Percentiles rank a stretch among this genome's conserved stretches.
Conservation (phyloP, 257 asterid genomes). For the Nicotiana tabacum region DNA sequence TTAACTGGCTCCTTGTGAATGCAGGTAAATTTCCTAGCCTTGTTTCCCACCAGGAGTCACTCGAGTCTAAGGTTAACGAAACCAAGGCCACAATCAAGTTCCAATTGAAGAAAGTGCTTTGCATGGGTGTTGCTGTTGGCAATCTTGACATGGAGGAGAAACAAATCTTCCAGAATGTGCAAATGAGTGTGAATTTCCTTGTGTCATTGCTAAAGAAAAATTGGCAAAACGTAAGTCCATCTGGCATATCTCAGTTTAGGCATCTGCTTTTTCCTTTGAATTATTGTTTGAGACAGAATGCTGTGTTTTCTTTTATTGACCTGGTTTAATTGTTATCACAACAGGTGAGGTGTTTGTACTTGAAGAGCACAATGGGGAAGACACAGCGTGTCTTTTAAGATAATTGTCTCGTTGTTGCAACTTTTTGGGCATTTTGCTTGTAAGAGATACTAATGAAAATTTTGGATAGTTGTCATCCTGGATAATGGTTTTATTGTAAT, state of each 20-base stretch:
- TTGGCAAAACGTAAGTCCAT: slow-evolving; percentile 20
- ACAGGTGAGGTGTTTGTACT: slow-evolving; percentile 25
- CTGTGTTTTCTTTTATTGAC: not conserved
- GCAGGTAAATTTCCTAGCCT: slow-evolving; percentile 22
- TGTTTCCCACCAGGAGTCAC: slow-evolving; percentile 17
- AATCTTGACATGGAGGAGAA: not conserved
- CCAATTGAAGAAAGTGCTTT: slow-evolving; percentile 10
- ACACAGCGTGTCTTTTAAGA: slow-evolving; percentile 16
- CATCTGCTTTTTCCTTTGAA: not conserved
- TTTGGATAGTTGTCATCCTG: not conserved
- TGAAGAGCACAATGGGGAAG: slow-evolving; percentile 29
- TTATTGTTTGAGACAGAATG: not conserved
- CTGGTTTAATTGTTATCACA: not conserved
- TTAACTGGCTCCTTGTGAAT: not conserved
- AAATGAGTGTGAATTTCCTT: slow-evolving; percentile 19
- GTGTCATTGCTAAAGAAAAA: slow-evolving; percentile 16
- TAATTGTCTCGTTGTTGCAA: not conserved
- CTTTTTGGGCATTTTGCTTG: not conserved
- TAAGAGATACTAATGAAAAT: not conserved
- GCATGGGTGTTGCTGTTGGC: slow-evolving; percentile 8
- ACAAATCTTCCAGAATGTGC: slow-evolving; percentile 13
- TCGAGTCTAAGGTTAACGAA: slow-evolving; percentile 15
- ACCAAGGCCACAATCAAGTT: slow-evolving; percentile 19
- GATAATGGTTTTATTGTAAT: not conserved
- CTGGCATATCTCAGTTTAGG: not conserved